Base-by-base conservation (phyloP, 2,329 filamentous ascomycete species). In the Aspergillus flavus region DNA sequence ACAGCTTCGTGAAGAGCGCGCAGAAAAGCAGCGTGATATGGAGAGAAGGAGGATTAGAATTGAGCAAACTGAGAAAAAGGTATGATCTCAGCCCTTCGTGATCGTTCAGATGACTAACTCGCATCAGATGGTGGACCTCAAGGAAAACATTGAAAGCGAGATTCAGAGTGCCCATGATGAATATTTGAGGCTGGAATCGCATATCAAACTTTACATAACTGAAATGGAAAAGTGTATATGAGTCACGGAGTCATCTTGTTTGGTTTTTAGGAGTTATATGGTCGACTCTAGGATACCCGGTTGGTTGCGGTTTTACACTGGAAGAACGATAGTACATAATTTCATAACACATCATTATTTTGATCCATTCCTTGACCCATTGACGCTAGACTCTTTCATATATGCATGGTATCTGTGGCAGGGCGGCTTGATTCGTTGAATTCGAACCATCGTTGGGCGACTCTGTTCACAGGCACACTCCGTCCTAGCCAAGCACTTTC, bases 61-160 rank as follows among this genome's bases (percentile, higher is more conserved):
- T 67, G 95, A 99, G 80, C 93, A 97, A 82, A 97, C 93, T 10
- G 94, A 98, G 85, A 98, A 98, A 83, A 98, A 98, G 91, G 93
- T 93, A 83, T 71, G 83, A 5, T 21, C 11, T 45, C 10, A 4
- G 21, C 3, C 54, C 74, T 32, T 63, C 7, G 10, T 11, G 0
- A 5, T 9, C 23, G 19, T 36, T 6, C n/a, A 30, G n/a, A 19
- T 41, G 52, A 64, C 67, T 72, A 75, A 69, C 75, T 63, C 28
- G 55, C 32, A 63, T 23, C 68, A 97, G 94, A 99, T 98, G 94
- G 89, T 91, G 55, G 95, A 99, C 78, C 85, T 99, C 70, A 98
- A 97, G 76, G 95, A 98, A 77, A 96, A 95, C 72, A 97, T 99
- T 66, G 94, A 98, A 75, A 94, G 90, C 65, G 95, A 99, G 79